A percentile compares a stretch with the other conserved stretches of the same genome.
Evolutionary conservation across 345 rosid genomes (phyloP).

Genomic region (Lagerstroemia speciosa): DNA sequence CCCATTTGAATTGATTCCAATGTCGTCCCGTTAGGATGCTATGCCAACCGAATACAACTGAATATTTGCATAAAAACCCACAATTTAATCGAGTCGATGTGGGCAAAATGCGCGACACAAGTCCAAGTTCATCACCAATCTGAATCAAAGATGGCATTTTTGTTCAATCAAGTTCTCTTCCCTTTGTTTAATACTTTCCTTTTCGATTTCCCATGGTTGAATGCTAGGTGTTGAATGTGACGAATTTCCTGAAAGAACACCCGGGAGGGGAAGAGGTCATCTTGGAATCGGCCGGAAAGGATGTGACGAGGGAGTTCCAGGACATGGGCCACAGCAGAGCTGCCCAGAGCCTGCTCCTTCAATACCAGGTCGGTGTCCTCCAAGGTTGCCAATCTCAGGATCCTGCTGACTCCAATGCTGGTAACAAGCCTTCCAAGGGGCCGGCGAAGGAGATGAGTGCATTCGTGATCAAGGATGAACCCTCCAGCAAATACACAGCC

Average conservation of each 20-base stretch:
- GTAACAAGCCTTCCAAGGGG: conserved; percentile 14
- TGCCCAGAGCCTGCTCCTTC: conserved; percentile 26
- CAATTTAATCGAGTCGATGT: not conserved
- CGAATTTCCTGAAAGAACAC: conserved; percentile 48
- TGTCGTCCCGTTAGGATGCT: not conserved
- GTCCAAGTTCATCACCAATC: not conserved
- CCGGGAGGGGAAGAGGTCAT: conserved; percentile 59
- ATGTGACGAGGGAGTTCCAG: conserved; percentile 35
- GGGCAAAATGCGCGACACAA: not conserved
- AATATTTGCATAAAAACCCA: not conserved
- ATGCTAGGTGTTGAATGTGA: conserved; percentile 36
- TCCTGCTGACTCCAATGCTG: conserved; percentile 3
- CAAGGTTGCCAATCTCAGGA: conserved; percentile 20
- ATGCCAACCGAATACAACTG: not conserved
- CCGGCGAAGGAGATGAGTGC: conserved; percentile 39
- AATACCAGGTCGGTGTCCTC: conserved; percentile 46
- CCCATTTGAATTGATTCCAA: not conserved
- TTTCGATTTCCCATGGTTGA: not conserved
- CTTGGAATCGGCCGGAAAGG: conserved; percentile 45
- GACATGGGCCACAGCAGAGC: conserved; percentile 52
- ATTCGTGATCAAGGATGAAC: conserved; percentile 32
- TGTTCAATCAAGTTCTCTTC: not conserved
- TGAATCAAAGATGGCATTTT: not conserved
- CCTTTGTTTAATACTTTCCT: not conserved
- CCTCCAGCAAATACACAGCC: conserved; percentile 15